Conservation (phyloP, 495 filamentous ascomycete species). For the Emericellopsis terricola region DNA sequence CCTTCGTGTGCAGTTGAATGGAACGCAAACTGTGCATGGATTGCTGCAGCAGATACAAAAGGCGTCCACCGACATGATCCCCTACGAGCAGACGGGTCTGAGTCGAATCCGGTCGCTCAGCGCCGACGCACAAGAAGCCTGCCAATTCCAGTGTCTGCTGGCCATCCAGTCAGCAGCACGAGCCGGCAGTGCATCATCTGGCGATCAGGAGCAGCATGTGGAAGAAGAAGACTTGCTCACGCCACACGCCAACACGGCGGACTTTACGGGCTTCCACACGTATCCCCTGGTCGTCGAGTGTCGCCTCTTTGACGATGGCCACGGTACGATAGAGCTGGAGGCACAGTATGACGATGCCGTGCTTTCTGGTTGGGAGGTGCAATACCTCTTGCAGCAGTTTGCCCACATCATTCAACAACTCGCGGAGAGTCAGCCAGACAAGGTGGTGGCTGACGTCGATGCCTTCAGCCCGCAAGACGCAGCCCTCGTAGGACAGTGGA, state of each 20-base stretch:
- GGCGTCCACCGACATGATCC: constrained; percentile 16
- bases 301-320: constrained; percentile 1
- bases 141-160: constrained; percentile 14
- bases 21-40: background rate
- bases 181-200: too few species aligned
- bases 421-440: too few species aligned
- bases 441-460: too few species aligned
- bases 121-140: constrained; percentile 7
- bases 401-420: constrained; percentile 2
- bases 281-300: constrained; percentile 10
- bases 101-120: constrained; percentile 12
- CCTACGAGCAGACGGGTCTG: constrained; percentile 24
- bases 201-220: too few species aligned
- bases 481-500: background rate
- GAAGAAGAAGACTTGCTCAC: too few species aligned
- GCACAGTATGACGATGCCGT: constrained; percentile 6
- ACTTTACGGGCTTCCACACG: too few species aligned
- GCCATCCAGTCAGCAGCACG: constrained; percentile 3
- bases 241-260: too few species aligned
- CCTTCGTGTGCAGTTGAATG: constrained; percentile 17
- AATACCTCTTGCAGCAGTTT: constrained; percentile 8
- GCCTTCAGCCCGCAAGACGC: background rate
- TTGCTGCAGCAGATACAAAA: constrained; percentile 9
- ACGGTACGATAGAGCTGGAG: constrained; percentile 3
- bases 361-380: constrained; percentile 6